phyloP scores from a whole-genome alignment of 768 basidiomycete species.

The Chalciporus chontae region DNA sequence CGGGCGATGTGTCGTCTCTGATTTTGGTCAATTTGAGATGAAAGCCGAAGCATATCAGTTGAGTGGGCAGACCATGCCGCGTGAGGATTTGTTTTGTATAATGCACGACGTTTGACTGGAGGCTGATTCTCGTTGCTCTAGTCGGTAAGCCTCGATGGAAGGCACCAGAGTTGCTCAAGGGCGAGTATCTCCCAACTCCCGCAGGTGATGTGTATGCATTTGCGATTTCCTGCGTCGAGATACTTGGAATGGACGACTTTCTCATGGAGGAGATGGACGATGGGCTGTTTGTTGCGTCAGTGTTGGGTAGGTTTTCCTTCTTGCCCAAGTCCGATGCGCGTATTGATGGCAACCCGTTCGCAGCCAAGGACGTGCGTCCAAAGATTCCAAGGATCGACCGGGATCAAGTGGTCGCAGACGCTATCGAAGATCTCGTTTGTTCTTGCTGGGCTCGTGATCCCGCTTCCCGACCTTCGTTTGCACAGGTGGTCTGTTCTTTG shows the following conservation, averaged over 20 bases:
- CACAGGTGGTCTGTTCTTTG: constrained; percentile 43
- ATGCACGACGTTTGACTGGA: not conserved
- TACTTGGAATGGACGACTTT: constrained; percentile 57
- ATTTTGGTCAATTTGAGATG: constrained; percentile 83
- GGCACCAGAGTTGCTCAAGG: constrained; percentile 62
- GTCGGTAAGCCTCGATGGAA: constrained; percentile 71
- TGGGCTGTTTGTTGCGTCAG: constrained; percentile 46
- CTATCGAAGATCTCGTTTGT: constrained; percentile 43
- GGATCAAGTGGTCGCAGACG: constrained; percentile 30
- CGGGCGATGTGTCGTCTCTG: constrained; percentile 67
- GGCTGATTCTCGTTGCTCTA: constrained; percentile 16
- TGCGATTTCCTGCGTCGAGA: constrained; percentile 62
- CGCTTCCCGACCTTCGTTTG: constrained; percentile 49
- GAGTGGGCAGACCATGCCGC: constrained; percentile 46
- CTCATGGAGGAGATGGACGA: constrained; percentile 57
- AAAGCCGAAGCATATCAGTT: constrained; percentile 65
- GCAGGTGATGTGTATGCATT: constrained; percentile 69
- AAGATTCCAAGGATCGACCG: constrained; percentile 37
- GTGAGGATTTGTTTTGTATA: constrained; percentile 32
- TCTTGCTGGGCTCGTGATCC: constrained; percentile 58
- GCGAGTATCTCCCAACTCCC: constrained; percentile 43
- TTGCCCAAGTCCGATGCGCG: constrained; percentile 5
- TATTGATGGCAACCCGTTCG: constrained; percentile 15
- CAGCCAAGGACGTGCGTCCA: constrained; percentile 53
- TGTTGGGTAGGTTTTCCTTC: constrained; percentile 43